Evolutionary conservation across 2,329 filamentous ascomycete genomes (phyloP), one percentile per base, ranked within the genome.

Genomic region (Ophiostoma fasciatum): DNA sequence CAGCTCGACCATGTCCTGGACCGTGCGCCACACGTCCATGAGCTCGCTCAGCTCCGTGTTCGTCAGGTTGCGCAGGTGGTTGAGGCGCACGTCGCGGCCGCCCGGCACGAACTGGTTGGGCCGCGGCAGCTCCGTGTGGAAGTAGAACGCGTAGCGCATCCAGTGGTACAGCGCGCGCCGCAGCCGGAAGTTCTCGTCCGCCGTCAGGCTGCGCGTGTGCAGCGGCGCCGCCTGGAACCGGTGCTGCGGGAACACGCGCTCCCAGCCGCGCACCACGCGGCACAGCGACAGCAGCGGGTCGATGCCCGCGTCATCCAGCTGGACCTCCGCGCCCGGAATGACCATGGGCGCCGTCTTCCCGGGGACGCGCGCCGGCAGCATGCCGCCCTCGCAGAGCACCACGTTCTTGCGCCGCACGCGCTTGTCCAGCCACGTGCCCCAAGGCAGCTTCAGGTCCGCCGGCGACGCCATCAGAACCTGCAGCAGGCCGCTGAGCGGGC

Each of bases 71-170:
- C 62, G 57, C 46, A 68, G 52, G 42, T 62, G 58, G 29, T 56
- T 61, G 20, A 53, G 55, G 30, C 63, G 53, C 11, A 60, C 56
- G 30, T 62, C 55, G 8, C 42, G 39, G 15, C 42, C 45, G 6
- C 40, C 32, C 12, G 46, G 45, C 6, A 43, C 31, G 23, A 40
- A 45, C 22, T 35, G 28, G 22, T 38, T 47, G 4, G 42, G 46
- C 30, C 29, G 19, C 54, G 50, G 9, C 53, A 57, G 51, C 22
- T 60, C 58, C 10, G 60, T 60, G 31, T 72, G 66, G 40, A 71
- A 71, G 41, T 66, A 63, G 23, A 59, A 58, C 7, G 64, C 57
- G 42, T 66, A 72, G 4, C 68, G 54, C 66, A 67, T 70, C 67
- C 67, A 73, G 22, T 57, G 52, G 34, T 67, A 68, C 21, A 72